A percentile compares a stretch with the other conserved stretches of the same genome.
These are phyloP conservation scores for Prillingera fragicola DNA, from an alignment of 1,284 basidiomycete genomes.

Conservation along the genomic window DNA sequence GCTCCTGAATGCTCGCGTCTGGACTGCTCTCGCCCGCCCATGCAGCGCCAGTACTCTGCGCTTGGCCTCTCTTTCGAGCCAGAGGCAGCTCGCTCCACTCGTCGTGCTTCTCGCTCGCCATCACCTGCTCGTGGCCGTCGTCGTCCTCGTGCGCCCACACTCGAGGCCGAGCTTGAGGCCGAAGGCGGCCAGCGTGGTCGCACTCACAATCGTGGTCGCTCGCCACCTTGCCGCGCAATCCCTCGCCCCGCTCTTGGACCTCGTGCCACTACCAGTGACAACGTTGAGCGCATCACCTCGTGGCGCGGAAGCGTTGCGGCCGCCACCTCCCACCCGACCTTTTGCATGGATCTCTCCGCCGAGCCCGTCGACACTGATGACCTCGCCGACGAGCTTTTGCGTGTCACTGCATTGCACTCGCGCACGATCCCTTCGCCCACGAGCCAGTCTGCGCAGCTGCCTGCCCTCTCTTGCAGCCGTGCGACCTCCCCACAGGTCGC, in stretches of 20 bases:
- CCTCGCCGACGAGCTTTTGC: neutral
- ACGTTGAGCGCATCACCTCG: conserved; percentile 5
- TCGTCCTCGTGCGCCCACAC: neutral
- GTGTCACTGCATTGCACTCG: too few species aligned
- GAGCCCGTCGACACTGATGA: neutral
- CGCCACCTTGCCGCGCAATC: neutral
- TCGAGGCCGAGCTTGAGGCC: neutral
- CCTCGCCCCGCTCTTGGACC: neutral
- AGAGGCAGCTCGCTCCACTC: neutral
- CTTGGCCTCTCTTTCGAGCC: conserved; percentile 14
- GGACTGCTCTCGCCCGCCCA: conserved; percentile 8
- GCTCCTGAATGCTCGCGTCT: neutral
- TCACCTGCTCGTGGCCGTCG: conserved; percentile 2
- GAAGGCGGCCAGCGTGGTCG: too few species aligned
- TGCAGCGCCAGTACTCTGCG: conserved; percentile 6
- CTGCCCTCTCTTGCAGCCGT: too few species aligned
- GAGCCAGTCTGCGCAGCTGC: too few species aligned
- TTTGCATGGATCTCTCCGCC: neutral
- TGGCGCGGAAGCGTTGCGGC: conserved; percentile 6
- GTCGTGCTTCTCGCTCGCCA: neutral
- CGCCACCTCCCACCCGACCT: neutral
- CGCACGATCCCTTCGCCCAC: too few species aligned
- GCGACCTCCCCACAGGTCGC: too few species aligned
- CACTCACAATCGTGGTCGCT: too few species aligned
- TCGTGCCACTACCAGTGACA: conserved; percentile 6